phyloP scores from a whole-genome alignment of 352 stramenopile species.

The Pythium vanterpoolii region DNA sequence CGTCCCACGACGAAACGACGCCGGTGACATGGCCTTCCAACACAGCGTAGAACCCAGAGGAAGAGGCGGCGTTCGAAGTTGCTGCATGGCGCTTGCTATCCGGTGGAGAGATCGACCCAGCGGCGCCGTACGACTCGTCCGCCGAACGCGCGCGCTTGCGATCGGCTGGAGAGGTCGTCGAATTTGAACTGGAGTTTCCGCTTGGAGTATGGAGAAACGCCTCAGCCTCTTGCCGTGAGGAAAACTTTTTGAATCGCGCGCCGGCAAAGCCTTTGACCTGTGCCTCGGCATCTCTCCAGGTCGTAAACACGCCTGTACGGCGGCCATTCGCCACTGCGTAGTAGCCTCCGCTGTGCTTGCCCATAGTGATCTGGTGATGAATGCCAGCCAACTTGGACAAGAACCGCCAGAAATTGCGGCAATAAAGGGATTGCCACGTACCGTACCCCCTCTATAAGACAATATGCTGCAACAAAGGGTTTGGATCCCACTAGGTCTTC shows the following conservation, averaged over 20 bases:
- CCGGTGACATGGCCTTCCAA: constrained; percentile 34
- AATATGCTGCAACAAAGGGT: background rate
- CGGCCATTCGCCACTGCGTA: constrained; percentile 64
- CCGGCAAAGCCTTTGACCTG: constrained; percentile 57
- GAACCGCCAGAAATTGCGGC: too few relatives aligned
- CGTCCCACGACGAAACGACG: constrained; percentile 32
- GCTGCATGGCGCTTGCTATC: constrained; percentile 9
- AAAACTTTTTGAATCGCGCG: constrained; percentile 66
- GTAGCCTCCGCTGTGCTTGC: constrained; percentile 29
- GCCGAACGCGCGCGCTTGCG: constrained; percentile 12
- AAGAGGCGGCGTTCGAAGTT: too few relatives aligned
- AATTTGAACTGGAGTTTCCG: background rate
- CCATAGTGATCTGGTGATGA: constrained; percentile 25
- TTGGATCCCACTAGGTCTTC: background rate
- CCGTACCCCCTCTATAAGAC: background rate
- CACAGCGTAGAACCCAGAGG: constrained; percentile 13
- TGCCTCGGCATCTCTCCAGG: constrained; percentile 42
- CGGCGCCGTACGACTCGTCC: background rate
- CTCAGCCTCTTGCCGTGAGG: constrained; percentile 39
- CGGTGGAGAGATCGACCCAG: background rate
- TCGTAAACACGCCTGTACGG: constrained; percentile 47
- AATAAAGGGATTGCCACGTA: too few relatives aligned
- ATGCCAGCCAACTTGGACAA: background rate
- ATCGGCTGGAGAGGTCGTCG: background rate
- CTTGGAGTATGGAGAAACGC: constrained; percentile 33